Base-by-base conservation (phyloP, 345 rosid genomes). In the Moricandia arvensis region DNA sequence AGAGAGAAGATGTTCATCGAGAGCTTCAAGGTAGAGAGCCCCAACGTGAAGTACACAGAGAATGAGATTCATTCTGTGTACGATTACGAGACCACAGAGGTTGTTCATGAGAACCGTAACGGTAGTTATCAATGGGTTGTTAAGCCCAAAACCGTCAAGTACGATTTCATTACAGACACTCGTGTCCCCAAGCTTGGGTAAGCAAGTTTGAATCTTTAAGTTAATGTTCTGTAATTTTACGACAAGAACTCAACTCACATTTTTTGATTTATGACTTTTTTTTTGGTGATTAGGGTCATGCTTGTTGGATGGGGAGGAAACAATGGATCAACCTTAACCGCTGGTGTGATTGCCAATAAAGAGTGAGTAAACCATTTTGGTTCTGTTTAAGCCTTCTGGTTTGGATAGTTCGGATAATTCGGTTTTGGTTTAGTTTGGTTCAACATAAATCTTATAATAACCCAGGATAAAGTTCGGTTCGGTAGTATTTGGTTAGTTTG, bases 231-330 rank as follows among this genome's bases (percentile, higher is more conserved):
- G 18, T 0, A 0, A 10, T 77, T 43, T 69, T 9, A 6, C 1
- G 7, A 30, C 59, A 1, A 5, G 55, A 34, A 7, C 35, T 49
- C 38, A 59, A 26, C 7, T 6, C 26, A 30, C 54, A 45, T 47
- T 75, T 59, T 74, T 45, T n/a, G 12, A 38, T 17, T 27, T 53
- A 41, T 27, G n/a, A 1, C 0, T 0, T 5, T 26, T n/a, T n/a
- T n/a, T 74, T 43, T 7, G 41, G 6, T 43, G 63, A 21, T 57
- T 51, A 93, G 98, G 84, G 96, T 96, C 66, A 85, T 96, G 98
- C 97, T 96, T 68, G 99, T 91, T 45, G 99, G 99, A 3, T 96
- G 98, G 99, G 99, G 97, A 11, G 98, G 98, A 53, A 93, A 96
- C 90, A 96, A 96, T 51, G 99, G 98, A 7, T 86, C 91, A 7